These are phyloP conservation scores for Oryza glumipatula DNA, from an alignment of 176 grass and related monocot species.

Conservation along the genomic window DNA sequence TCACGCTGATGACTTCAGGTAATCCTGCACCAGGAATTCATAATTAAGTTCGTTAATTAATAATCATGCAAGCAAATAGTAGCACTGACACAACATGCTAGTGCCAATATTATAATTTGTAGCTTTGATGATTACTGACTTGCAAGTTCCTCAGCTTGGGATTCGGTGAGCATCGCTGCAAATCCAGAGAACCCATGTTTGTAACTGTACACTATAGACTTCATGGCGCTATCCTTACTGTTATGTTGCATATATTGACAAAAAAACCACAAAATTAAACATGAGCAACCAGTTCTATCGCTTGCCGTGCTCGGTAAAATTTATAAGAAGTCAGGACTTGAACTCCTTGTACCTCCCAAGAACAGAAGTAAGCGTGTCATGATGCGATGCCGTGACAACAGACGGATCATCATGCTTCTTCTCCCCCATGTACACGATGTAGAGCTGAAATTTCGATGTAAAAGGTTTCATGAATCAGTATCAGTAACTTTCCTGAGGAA, in stretches of 20 bases:
- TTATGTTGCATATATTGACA: no score
- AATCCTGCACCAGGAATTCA: constrained; percentile 4
- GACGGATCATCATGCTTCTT: constrained; percentile 32
- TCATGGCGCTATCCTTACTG: constrained; percentile 35
- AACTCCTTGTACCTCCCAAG: constrained; percentile 22
- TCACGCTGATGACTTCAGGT: constrained; percentile 45
- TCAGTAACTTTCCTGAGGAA: background rate
- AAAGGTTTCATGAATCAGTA: background rate
- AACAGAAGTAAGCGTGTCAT: constrained; percentile 9
- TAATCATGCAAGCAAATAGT: background rate
- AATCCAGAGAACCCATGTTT: constrained; percentile 35
- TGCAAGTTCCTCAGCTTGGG: background rate
- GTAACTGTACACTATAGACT: constrained; percentile 30
- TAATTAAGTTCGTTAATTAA: background rate
- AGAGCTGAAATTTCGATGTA: constrained; percentile 18
- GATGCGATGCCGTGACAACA: constrained; percentile 5
- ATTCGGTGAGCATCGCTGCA: constrained; percentile 21
- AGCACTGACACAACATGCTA: background rate
- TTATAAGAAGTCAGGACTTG: no score
- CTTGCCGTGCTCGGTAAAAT: no score
- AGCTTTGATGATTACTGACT: background rate
- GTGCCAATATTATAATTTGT: no score
- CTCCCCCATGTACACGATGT: constrained; percentile 32
- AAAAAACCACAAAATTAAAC: no score
- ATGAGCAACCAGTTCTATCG: no score